Evolutionary conservation across 768 basidiomycete species (phyloP).

Genomic region (Lentinula sp.): DNA sequence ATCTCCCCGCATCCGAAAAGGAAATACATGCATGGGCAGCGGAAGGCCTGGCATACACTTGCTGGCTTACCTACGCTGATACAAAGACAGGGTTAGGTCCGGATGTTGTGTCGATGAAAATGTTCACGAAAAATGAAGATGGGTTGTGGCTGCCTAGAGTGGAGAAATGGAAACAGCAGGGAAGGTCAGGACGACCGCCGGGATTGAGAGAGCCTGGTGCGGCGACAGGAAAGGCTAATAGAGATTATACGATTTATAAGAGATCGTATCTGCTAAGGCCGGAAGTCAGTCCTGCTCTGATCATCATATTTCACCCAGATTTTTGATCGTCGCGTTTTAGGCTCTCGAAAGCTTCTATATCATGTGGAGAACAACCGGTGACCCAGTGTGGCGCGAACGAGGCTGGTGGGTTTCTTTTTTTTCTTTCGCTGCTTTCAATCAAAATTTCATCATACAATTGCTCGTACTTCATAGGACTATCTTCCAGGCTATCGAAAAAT

Average conservation of each 20-base stretch:
- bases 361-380: conserved; percentile 46
- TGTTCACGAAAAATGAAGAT: conserved; percentile 9
- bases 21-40: conserved; percentile 56
- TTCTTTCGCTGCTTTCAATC: background rate
- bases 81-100: conserved; percentile 58
- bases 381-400: conserved; percentile 44
- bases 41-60: conserved; percentile 54
- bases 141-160: conserved; percentile 35
- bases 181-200: conserved; percentile 27
- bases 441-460: background rate
- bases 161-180: conserved; percentile 34
- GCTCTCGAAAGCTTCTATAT: conserved; percentile 49
- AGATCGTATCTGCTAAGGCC: conserved; percentile 37
- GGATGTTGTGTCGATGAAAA: conserved; percentile 39
- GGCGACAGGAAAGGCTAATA: conserved; percentile 11
- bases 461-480: conserved; percentile 21
- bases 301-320: background rate
- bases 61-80: conserved; percentile 60
- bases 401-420: conserved; percentile 31
- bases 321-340: conserved; percentile 18
- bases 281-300: conserved; percentile 30
- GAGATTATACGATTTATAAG: conserved; percentile 34
- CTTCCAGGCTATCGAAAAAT: conserved; percentile 42
- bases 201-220: conserved; percentile 21
- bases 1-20: conserved; percentile 23